A percentile compares a stretch with the other conserved stretches of the same genome.
Conservation (phyloP, 306 rosid genomes). For the Quercus alba region DNA sequence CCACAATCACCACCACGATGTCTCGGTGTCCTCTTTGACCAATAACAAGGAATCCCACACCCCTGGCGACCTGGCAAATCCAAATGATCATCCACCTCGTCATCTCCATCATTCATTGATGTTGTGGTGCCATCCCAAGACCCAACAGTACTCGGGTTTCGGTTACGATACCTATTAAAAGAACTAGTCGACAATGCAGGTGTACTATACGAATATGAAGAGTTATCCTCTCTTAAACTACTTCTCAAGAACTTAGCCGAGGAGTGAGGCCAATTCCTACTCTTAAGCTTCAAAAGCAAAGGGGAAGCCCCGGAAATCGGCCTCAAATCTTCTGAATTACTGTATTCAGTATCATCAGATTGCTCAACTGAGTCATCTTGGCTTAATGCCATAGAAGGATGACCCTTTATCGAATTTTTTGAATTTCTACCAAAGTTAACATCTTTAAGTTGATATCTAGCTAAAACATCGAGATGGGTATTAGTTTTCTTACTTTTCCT, state of each 20-base stretch:
- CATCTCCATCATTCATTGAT: conserved; percentile 71
- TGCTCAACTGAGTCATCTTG: conserved; percentile 58
- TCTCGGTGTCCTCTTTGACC: conserved; percentile 82
- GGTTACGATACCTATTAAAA: conserved; percentile 54
- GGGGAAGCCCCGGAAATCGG: conserved; percentile 58
- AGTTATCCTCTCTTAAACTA: conserved; percentile 57
- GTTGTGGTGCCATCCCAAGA: conserved; percentile 91
- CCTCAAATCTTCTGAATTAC: conserved; percentile 64
- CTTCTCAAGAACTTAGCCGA: conserved; percentile 50
- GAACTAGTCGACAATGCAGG: conserved; percentile 96
- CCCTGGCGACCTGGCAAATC: conserved; percentile 80
- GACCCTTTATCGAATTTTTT: conserved; percentile 41
- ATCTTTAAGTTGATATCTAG: conserved; percentile 44
- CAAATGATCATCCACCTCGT: conserved; percentile 68
- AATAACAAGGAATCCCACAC: conserved; percentile 95
- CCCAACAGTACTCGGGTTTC: conserved; percentile 78
- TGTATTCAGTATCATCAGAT: conserved; percentile 72
- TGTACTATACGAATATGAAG: conserved; percentile 84
- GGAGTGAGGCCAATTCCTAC: conserved; percentile 56
- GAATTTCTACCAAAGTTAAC: conserved; percentile 41
- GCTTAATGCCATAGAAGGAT: conserved; percentile 34
- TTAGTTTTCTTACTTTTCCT: conserved; percentile 50
- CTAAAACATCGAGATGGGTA: conserved; percentile 43
- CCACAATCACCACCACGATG: conserved; percentile 63
- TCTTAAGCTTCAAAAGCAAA: conserved; percentile 59